These are phyloP conservation scores for Orbilia ellipsospora DNA, from an alignment of 2,329 filamentous ascomycete species.

Conservation along the genomic window DNA sequence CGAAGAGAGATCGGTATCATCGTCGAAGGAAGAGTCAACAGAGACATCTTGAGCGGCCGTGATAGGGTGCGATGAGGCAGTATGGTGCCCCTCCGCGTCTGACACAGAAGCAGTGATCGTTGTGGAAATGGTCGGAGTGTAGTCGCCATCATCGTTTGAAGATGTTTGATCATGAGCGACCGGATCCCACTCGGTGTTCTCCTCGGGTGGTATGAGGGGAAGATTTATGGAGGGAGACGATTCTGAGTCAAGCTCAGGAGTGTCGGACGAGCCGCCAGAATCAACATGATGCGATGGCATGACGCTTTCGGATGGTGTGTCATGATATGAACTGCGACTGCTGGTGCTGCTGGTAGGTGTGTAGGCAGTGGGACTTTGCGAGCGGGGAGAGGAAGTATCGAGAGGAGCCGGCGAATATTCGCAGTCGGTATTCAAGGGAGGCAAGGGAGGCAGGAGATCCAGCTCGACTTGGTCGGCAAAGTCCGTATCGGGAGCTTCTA, in stretches of 20 bases:
- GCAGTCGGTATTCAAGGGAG: constrained; percentile 37
- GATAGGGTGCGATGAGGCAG: background rate
- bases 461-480: constrained; percentile 16
- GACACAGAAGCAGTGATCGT: background rate
- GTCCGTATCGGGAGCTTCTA: constrained; percentile 35
- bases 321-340: background rate
- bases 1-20: constrained; percentile 25
- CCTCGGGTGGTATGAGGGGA: constrained; percentile 8
- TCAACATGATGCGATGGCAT: background rate
- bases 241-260: background rate
- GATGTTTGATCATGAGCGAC: constrained; percentile 10
- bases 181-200: constrained; percentile 1
- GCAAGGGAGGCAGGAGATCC: constrained; percentile 36
- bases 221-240: background rate
- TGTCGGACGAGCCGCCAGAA: background rate
- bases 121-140: background rate
- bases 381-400: constrained; percentile 36
- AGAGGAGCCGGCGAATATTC: constrained; percentile 21
- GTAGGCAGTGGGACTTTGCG: constrained; percentile 25
- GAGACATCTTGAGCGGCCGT: constrained; percentile 17
- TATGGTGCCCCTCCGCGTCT: background rate
- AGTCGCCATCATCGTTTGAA: constrained; percentile 6
- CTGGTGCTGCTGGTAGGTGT: constrained; percentile 6
- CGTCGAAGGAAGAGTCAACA: constrained; percentile 39
- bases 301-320: background rate